These are phyloP conservation scores for Paramecium sexaurelia DNA, from an alignment of 73 alveolate genomes.

Conservation along the genomic window DNA sequence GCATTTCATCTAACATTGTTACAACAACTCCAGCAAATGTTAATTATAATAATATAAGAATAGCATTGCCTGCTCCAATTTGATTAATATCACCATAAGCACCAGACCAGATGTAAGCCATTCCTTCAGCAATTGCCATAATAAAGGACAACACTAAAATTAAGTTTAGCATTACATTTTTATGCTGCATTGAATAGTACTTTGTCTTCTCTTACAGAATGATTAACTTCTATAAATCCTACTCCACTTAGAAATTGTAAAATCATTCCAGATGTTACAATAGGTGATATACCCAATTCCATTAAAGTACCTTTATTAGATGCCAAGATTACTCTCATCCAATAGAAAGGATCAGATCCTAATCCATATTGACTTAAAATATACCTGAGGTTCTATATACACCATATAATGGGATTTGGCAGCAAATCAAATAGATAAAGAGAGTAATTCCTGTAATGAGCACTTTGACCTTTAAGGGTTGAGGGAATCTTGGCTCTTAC, in stretches of 20 bases:
- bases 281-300: conserved; percentile 99
- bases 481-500: conserved; percentile 11
- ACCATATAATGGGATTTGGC: conserved; percentile 99
- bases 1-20: conserved; percentile 88
- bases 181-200: conserved; percentile 60
- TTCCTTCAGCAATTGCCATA: conserved; percentile 95
- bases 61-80: conserved; percentile 96
- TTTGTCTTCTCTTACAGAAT: conserved; percentile 57
- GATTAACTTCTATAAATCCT: conserved; percentile 62
- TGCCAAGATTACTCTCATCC: conserved; percentile 99
- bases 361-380: not conserved
- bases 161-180: conserved; percentile 42
- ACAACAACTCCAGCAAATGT: conserved; percentile 99
- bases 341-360: conserved; percentile 99
- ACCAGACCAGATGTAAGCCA: conserved; percentile 98
- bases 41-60: conserved; percentile 95
- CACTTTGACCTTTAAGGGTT: conserved; percentile 45
- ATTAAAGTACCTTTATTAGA: conserved; percentile 99
- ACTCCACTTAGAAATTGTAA: conserved; percentile 48
- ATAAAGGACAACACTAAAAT: conserved; percentile 59
- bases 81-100: conserved; percentile 96
- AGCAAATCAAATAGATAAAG: conserved; percentile 98
- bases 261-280: conserved; percentile 84
- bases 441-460: conserved; percentile 97
- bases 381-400: conserved; percentile 72